A percentile compares a stretch with the other conserved stretches of the same genome.
Conservation (phyloP, 192 early-diverging fungal species). For the Diversispora epigaea region DNA sequence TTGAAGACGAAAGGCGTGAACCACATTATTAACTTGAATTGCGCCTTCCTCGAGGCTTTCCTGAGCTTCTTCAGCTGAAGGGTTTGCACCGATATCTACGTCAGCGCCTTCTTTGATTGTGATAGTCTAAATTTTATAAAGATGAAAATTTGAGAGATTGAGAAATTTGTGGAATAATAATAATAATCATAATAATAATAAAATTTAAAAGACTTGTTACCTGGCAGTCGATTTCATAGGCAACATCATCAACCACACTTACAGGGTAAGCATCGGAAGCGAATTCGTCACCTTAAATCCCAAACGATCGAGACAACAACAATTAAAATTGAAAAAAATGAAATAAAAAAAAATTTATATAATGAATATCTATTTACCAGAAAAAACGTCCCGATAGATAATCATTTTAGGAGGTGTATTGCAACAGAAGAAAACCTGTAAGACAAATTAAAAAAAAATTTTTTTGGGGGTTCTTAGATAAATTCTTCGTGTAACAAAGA, state of each 20-base stretch:
- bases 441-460: too few species aligned
- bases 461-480: too few species aligned
- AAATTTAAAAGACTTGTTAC: slow-evolving; percentile 36
- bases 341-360: slow-evolving; percentile 2
- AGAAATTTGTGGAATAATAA: neutral
- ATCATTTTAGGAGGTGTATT: slow-evolving; percentile 45
- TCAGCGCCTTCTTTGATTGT: slow-evolving; percentile 62
- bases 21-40: slow-evolving; percentile 80
- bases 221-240: slow-evolving; percentile 78
- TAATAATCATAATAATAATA: neutral
- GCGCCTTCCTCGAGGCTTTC: slow-evolving; percentile 64
- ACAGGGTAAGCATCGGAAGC: slow-evolving; percentile 85
- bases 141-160: slow-evolving; percentile 14
- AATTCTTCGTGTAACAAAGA: too few species aligned
- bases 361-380: slow-evolving; percentile 48
- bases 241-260: slow-evolving; percentile 61
- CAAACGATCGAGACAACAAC: slow-evolving; percentile 3
- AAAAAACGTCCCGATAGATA: slow-evolving; percentile 66
- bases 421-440: too few species aligned
- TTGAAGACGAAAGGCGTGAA: slow-evolving; percentile 75
- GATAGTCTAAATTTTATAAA: slow-evolving; percentile 51
- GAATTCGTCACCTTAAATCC: slow-evolving; percentile 75
- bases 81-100: slow-evolving; percentile 90
- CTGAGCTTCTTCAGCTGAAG: slow-evolving; percentile 80
- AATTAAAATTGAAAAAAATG: neutral